Evolutionary conservation across 1,139 yeast species (phyloP), one percentile per base, ranked within the genome.

Genomic region (Saccharomyces uvarum): DNA sequence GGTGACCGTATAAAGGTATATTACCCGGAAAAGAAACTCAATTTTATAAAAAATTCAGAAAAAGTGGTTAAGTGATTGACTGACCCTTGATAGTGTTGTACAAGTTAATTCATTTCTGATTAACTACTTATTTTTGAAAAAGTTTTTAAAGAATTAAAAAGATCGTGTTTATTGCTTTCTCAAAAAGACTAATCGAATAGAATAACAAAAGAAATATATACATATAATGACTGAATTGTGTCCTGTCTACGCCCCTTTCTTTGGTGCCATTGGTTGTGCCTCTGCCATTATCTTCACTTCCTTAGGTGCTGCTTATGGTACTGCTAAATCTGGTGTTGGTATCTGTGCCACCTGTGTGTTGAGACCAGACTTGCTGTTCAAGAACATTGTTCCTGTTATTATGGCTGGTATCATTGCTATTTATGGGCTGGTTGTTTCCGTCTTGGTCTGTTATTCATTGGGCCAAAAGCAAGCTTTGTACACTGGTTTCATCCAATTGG

Each of bases 401-500:
- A 91, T 95, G 97, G 96, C 98, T 61, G 99, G 99, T 88, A 95
- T 95, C 73, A 88, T 95, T 76, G 97, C 99, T 73, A 95, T 95
- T 77, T 95, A 95, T 73, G 99, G 99, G 54, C 81, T 95, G 71
- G 99, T 95, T 59, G 98, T 95, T 59, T 86, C 97, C 26, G 99
- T 95, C 58, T 81, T 95, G 73, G 93, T 95, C 63, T 88, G 97
- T 51, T 93, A 91, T 67, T 82, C 93, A 19, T 86, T 91, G 70
- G 86, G 83, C 69, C 97, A 88, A 75, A 80, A 82, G 66, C 97
- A 93, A 76, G 96, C 98, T 55, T 79, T 93, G 65, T 93, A 88
- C 79, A 88, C 97, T 60, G 99, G 99, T 60, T 93, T 95, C 79
- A 89, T 93, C 76, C 99, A 93, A 77, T 80, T 95, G 69, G 99